phyloP scores from a whole-genome alignment of 2,329 filamentous ascomycete species.

The Arthrobotrys pseudoclavata region DNA sequence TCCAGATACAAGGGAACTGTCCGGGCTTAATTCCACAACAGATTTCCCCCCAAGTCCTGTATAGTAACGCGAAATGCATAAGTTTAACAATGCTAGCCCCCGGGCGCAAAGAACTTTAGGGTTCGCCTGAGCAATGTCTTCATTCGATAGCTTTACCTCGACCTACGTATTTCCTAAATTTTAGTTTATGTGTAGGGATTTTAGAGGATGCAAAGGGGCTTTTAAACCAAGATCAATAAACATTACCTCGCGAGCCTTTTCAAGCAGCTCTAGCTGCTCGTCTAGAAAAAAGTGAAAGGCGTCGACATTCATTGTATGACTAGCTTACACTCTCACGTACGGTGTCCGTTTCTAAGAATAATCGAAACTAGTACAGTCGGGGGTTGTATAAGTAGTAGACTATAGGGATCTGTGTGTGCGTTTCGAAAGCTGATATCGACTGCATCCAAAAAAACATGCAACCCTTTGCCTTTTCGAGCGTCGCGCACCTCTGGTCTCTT shows the following conservation, averaged over 20 bases:
- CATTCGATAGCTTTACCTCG: conserved; percentile 28
- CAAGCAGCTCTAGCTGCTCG: conserved; percentile 34
- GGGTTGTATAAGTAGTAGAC: neutral
- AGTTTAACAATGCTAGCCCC: conserved; percentile 83
- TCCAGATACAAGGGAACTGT: conserved; percentile 73
- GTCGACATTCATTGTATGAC: conserved; percentile 20
- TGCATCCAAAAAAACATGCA: too few relatives aligned
- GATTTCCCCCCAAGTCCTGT: conserved; percentile 94
- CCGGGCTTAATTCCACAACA: conserved; percentile 81
- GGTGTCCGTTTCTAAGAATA: neutral
- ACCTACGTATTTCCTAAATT: conserved; percentile 6
- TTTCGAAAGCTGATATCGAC: too few relatives aligned
- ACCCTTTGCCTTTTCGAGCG: too few relatives aligned
- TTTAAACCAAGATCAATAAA: neutral
- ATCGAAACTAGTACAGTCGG: neutral
- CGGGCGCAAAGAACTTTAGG: conserved; percentile 72
- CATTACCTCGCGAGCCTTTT: conserved; percentile 38
- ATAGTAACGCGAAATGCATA: conserved; percentile 79
- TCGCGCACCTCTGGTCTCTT: too few relatives aligned
- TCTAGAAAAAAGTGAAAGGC: conserved; percentile 28
- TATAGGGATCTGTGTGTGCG: too few relatives aligned
- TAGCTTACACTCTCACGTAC: neutral
- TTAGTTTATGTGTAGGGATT: neutral
- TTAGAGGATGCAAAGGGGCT: neutral
- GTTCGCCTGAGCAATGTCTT: conserved; percentile 10